Evolutionary conservation across 2,329 filamentous ascomycete species (phyloP).

Genomic region (Colletotrichum truncatum): DNA sequence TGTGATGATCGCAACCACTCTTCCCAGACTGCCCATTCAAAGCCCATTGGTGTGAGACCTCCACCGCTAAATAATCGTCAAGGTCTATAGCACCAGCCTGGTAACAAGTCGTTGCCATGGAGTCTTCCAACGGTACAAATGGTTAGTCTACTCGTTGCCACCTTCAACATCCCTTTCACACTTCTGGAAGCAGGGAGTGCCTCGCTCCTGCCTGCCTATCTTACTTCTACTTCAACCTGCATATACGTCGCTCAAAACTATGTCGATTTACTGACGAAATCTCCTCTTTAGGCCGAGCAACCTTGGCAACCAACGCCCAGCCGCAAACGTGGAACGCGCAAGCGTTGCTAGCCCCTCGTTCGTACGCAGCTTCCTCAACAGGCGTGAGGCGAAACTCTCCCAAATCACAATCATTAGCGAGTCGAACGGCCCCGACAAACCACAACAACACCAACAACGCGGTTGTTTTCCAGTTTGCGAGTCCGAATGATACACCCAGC

Average conservation of each 20-base stretch:
- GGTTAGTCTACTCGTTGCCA: constrained; percentile 4
- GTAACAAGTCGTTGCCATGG: constrained; percentile 22
- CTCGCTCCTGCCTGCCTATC: not conserved
- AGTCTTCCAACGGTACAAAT: constrained; percentile 29
- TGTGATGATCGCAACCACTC: constrained; percentile 29
- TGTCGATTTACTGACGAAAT: constrained; percentile 21
- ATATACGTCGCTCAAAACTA: too few relatives aligned
- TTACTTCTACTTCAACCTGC: not conserved
- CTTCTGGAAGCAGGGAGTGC: not conserved
- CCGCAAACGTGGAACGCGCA: constrained; percentile 30
- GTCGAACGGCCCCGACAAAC: constrained; percentile 4
- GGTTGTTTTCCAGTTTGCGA: constrained; percentile 55
- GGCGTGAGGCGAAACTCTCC: constrained; percentile 21
- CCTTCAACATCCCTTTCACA: not conserved
- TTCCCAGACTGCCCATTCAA: constrained; percentile 5
- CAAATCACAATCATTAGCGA: constrained; percentile 21
- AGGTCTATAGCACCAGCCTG: not conserved
- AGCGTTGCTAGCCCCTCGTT: constrained; percentile 28
- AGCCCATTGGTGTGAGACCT: constrained; percentile 1
- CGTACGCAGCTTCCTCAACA: constrained; percentile 5
- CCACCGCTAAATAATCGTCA: not conserved
- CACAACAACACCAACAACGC: constrained; percentile 37
- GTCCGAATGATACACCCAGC: constrained; percentile 40
- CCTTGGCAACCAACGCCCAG: constrained; percentile 19
- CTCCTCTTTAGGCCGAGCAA: constrained; percentile 20